Conservation (phyloP, 2,329 filamentous ascomycete genomes). For the Pyrenochaeta sp. region DNA sequence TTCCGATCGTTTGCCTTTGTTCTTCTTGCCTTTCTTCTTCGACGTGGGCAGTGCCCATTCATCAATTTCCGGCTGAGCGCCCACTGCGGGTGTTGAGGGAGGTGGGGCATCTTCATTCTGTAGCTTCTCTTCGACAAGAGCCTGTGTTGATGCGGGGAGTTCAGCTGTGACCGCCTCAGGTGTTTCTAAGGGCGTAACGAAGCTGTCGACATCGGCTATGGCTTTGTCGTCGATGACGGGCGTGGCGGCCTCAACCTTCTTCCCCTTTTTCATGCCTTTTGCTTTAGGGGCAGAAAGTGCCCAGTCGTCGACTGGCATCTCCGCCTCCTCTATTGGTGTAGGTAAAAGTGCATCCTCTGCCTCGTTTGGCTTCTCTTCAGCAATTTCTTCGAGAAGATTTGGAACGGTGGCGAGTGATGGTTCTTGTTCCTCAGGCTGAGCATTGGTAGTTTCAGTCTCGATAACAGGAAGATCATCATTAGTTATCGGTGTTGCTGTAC, state of each 20-base stretch:
- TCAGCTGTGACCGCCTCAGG: no score
- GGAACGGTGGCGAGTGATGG: background rate
- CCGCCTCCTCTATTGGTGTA: conserved; percentile 12
- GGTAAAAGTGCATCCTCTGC: conserved; percentile 10
- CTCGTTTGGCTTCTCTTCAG: conserved; percentile 2
- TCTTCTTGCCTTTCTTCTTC: conserved; percentile 25
- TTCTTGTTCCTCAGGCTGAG: background rate
- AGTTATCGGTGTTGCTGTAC: conserved; percentile 11
- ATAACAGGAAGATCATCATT: conserved; percentile 17
- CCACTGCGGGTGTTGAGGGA: background rate
- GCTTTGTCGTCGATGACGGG: conserved; percentile 14
- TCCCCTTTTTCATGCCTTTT: conserved; percentile 39
- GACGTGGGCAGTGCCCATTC: conserved; percentile 5
- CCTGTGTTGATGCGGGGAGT: background rate
- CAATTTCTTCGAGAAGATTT: background rate
- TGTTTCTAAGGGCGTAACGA: background rate
- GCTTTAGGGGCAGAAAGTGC: conserved; percentile 19
- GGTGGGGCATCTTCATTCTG: conserved; percentile 6
- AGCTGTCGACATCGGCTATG: conserved; percentile 4
- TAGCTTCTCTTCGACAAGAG: background rate
- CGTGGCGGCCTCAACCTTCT: conserved; percentile 24
- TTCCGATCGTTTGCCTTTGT: conserved; percentile 29
- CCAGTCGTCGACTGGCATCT: conserved; percentile 11
- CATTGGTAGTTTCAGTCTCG: conserved; percentile 4
- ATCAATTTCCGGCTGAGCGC: conserved; percentile 3